Evolutionary conservation across 306 rosid species (phyloP), one percentile per base, ranked within the genome.

Genomic region (Cicer arietinum): DNA sequence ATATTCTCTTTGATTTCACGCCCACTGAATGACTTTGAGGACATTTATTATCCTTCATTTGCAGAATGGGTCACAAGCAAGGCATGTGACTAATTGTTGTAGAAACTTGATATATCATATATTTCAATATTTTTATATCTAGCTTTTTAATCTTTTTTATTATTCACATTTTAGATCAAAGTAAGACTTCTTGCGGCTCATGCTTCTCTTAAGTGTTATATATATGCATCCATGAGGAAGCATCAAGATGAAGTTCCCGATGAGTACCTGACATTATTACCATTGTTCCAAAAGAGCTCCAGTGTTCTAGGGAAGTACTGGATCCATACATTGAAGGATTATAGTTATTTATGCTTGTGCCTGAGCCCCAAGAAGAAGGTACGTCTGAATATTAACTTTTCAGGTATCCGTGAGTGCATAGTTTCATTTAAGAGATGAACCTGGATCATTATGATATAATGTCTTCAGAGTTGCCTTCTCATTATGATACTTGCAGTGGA

Each of bases 51-150:
- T 94, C 98, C 98, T 82, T 94, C 98, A 30, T 94, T 91, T 89
- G 95, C 98, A 12, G 98, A 94, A 78, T 94, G 98, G 98, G 98
- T 91, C 79, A 87, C 98, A 16, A 91, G 96, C 89, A 94, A 91
- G 95, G 98, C 86, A 78, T 40, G 78, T 59, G 35, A 48, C 69
- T 56, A 50, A 64, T 65, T 72, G 64, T 65, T 70, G 50, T 75
- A 58, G 69, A 57, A 44, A 16, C 51, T 50, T 11, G 11, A 67
- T 72, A 9, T 52, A 62, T 73, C 78, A 30, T 37, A 9, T 52
- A 62, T 73, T 80, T 37, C 35, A 3, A 8, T 70, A 85, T 61
- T 69, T 50, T 51, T 63, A 37, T 37, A 51, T 73, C 20, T 50
- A 56, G 47, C 53, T 69, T 17, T 42, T 82, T 66, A 42, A 30